Conservation (phyloP, 345 rosid genomes). For the Sisymbrium irio region DNA sequence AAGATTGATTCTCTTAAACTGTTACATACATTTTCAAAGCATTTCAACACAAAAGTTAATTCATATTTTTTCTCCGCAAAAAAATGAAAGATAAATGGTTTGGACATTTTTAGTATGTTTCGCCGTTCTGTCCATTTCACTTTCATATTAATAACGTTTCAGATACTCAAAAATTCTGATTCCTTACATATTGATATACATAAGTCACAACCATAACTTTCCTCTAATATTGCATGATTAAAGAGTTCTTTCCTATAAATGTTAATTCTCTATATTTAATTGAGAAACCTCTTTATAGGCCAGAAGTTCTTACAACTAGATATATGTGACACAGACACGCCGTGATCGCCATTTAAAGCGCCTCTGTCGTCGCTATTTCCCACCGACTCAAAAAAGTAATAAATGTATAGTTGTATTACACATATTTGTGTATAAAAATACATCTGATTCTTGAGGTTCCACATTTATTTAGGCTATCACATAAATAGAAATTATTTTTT, state of each 20-base stretch:
- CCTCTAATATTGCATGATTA: background rate
- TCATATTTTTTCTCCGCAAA: background rate
- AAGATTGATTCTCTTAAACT: constrained; percentile 29
- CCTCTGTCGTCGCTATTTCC: constrained; percentile 31
- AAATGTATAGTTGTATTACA: constrained; percentile 4
- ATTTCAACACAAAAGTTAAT: background rate
- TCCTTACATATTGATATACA: background rate
- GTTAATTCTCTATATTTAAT: background rate
- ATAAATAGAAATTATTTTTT: background rate
- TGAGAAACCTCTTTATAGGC: background rate
- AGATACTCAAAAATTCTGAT: constrained; percentile 16
- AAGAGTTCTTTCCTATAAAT: background rate
- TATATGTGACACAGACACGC: constrained; percentile 25
- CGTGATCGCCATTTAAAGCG: constrained; percentile 37
- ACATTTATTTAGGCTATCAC: constrained; percentile 5
- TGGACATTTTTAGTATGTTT: background rate
- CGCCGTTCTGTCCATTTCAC: constrained; percentile 12
- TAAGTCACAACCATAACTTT: background rate
- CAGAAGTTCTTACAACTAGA: background rate
- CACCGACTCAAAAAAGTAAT: constrained; percentile 31
- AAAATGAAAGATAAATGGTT: background rate
- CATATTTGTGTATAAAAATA: constrained; percentile 1
- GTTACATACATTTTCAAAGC: background rate
- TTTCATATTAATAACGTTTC: constrained; percentile 11
- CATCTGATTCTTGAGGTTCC: background rate